Percentiles rank a stretch among this genome's conserved stretches.
phyloP scores from a whole-genome alignment of 495 filamentous ascomycete species.

The Jackrogersella multiformis region DNA sequence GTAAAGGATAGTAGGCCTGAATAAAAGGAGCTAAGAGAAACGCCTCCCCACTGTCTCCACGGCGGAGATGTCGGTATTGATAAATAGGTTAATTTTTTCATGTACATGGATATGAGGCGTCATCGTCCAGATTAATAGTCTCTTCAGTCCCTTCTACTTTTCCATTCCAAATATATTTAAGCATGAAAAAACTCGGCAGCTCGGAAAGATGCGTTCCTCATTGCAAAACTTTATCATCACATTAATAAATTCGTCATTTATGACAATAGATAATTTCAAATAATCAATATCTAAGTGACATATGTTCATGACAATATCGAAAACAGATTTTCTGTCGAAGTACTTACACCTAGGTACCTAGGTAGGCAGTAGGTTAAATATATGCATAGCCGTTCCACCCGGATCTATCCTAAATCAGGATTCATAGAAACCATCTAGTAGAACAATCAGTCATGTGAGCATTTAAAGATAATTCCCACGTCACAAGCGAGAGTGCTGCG shows the following conservation, averaged over 20 bases:
- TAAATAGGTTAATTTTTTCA: background rate
- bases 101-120: background rate
- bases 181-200: slow-evolving; percentile 4
- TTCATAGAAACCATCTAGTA: background rate
- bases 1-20: background rate
- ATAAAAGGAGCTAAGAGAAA: background rate
- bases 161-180: slow-evolving; percentile 3
- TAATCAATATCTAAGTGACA: background rate
- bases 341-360: slow-evolving; percentile 1
- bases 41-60: slow-evolving; percentile 19
- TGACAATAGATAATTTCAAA: background rate
- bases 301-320: background rate
- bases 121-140: background rate
- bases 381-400: slow-evolving; percentile 8
- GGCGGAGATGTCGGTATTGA: background rate
- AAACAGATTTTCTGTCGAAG: background rate
- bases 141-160: too few relatives aligned
- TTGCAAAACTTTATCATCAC: background rate
- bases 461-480: slow-evolving; percentile 25
- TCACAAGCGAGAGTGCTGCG: slow-evolving; percentile 18
- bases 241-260: background rate
- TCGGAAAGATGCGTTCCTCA: slow-evolving; percentile 3
- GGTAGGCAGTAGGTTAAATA: background rate
- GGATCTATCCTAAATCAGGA: slow-evolving; percentile 28
- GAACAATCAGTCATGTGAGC: slow-evolving; percentile 33